These are phyloP conservation scores for Chrysoporthe puriensis DNA, from an alignment of 2,329 filamentous ascomycete genomes.

Conservation along the genomic window DNA sequence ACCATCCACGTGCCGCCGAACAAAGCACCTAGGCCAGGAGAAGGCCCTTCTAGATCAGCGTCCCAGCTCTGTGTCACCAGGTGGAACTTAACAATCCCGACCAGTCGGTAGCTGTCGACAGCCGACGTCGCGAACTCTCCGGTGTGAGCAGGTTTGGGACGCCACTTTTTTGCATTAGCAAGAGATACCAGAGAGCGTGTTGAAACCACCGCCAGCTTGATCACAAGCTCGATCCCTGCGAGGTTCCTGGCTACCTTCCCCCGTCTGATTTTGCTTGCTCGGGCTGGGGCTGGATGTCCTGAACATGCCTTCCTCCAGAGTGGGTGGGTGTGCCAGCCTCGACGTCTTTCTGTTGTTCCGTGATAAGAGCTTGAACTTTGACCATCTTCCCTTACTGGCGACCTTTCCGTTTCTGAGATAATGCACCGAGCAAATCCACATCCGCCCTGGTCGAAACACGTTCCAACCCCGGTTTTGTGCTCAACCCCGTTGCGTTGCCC, in stretches of 20 bases:
- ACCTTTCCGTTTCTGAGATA: conserved; percentile 19
- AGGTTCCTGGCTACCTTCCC: neutral
- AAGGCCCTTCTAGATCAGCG: neutral
- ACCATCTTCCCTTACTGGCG: neutral
- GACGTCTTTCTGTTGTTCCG: neutral
- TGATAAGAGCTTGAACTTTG: neutral
- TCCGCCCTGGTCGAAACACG: neutral
- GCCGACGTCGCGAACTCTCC: neutral
- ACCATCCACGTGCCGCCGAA: too few species aligned
- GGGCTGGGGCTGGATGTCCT: neutral
- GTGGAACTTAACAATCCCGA: neutral
- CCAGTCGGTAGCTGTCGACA: neutral
- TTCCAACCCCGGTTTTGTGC: conserved; percentile 2
- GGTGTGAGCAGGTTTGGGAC: conserved; percentile 7
- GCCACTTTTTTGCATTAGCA: neutral
- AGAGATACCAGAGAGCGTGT: neutral
- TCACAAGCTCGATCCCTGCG: neutral
- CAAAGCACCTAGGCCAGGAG: neutral
- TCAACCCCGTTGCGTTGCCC: neutral
- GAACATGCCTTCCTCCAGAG: neutral
- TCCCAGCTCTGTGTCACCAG: neutral
- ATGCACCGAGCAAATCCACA: neutral
- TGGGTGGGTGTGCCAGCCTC: neutral
- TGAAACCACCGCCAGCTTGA: conserved; percentile 7
- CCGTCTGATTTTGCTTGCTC: neutral